Evolutionary conservation across 352 stramenopile species (phyloP).

Genomic region (Globisporangium paroecandrum): DNA sequence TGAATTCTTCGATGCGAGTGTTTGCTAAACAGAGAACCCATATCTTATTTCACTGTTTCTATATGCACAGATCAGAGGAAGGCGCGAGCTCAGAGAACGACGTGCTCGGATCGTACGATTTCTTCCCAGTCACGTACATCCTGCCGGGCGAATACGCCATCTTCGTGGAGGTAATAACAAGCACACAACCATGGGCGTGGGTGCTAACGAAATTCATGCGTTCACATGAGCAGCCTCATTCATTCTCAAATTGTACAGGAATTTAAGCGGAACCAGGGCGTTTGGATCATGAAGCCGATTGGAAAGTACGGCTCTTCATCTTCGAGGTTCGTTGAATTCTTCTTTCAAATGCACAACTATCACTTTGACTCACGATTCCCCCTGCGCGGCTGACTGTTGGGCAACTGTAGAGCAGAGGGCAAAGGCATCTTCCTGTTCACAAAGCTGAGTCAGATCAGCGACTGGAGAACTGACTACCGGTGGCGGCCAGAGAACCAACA

Average conservation of each 20-base stretch:
- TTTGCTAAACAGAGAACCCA: not conserved
- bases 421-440: conserved; percentile 96
- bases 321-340: not conserved
- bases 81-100: conserved; percentile 15
- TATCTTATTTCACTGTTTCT: not conserved
- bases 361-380: no score
- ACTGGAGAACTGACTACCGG: conserved; percentile 90
- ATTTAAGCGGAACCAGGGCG: conserved; percentile 88
- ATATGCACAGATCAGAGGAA: conserved; percentile 40
- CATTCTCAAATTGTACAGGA: conserved; percentile 28
- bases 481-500: conserved; percentile 75
- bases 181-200: no score
- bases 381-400: not conserved
- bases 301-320: conserved; percentile 60
- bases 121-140: conserved; percentile 92
- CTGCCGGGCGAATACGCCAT: conserved; percentile 93
- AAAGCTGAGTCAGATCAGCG: conserved; percentile 90
- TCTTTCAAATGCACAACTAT: not conserved
- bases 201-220: no score
- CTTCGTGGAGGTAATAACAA: conserved; percentile 77
- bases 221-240: no score
- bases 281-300: conserved; percentile 98
- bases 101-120: conserved; percentile 75
- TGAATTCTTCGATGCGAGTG: not conserved
- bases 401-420: conserved; percentile 55